Evolutionary conservation across 805 yeast genomes (phyloP), one percentile per base, ranked within the genome.

Genomic region (Priceomyces haplophilus): DNA sequence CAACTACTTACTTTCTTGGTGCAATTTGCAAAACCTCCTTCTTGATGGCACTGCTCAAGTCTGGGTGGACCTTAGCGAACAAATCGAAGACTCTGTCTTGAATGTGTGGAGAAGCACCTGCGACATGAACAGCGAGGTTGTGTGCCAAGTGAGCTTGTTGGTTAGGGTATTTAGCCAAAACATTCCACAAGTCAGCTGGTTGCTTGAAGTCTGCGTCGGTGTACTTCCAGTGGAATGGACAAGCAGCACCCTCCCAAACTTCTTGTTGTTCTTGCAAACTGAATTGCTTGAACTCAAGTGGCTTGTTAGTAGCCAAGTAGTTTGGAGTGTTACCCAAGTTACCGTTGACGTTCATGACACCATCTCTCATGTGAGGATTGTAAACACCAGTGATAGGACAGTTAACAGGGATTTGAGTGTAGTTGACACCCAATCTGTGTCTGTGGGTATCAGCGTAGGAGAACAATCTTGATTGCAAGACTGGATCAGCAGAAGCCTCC

Each of bases 321-420:
- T 84, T 85, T 61, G 95, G 93, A 50, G 79, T 78, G 43, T 77
- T 67, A 32, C 95, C 95, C 58, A 83, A 76, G 69, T 88, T 88
- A 42, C 76, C 76, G 54, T 70, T 66, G 39, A 70, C 72, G 41
- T 40, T 51, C 89, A 83, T 82, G 36, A 81, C 76, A 64, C 96
- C 96, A 61, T 88, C 96, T 69, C 96, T 79, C 54, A 82, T 77
- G 54, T 80, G 82, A 21, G 96, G 96, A 61, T 67, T 67, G 60
- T 53, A 71, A 18, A 69, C 73, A 40, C 72, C 74, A 38, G 73
- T 55, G 31, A 70, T 65, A 44, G 96, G 96, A 65, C 95, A 85
- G 64, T 88, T 88, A 54, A 86, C 89, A n/a, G 96, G 96, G 44
- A 88, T 83, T 66, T 85, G 91, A 37, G 78, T 75, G 66, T 83